Evolutionary conservation across 176 grass and related monocot species (phyloP), one percentile per base, ranked within the genome.

Genomic region (Metroxylon sagu): DNA sequence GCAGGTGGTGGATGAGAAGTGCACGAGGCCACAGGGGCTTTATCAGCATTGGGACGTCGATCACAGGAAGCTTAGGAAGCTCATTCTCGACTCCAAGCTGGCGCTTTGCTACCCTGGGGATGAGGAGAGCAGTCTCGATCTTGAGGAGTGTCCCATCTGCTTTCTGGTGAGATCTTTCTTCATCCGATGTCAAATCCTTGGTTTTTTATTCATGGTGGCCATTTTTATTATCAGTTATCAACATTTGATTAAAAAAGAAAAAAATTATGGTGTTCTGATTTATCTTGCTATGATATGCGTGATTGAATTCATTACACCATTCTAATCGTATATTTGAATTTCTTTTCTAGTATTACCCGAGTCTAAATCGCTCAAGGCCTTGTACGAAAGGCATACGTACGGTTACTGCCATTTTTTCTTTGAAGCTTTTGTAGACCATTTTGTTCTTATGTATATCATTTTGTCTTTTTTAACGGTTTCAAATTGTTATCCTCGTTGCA

Each of bases 61-160:
- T 74, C 78, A 85, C 57, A 91, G 83, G 80, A 97, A 97, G 80
- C 80, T 91, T 48, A 85, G 84, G 70, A 97, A 97, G 81, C 84
- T 97, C 39, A 88, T 97, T 72, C 84, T 97, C 30, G 87, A 97
- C 60, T 85, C 93, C 82, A 97, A 97, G 70, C 81, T 97, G 54
- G 84, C 92, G 29, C 92, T 87, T 21, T 97, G 92, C 71, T 97
- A 91, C 71, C 81, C 79, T 14, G 87, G 87, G 53, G 78, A 74
- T 17, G 87, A 97, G 35, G 84, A 88, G 48, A 75, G 77, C 54
- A 54, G 71, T 39, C 35, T 56, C 4, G 77, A 91, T 81, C 85
- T 92, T 52, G 93, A 98, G 76, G 87, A 98, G 67, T 98, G 93
- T 70, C 93, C 87, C 63, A 98, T 98, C 76, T 98, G 93, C 76